Percentiles rank a stretch among this genome's conserved stretches.
Conservation (phyloP, 179 eudicot species). For the Sideroxylon spinosum region DNA sequence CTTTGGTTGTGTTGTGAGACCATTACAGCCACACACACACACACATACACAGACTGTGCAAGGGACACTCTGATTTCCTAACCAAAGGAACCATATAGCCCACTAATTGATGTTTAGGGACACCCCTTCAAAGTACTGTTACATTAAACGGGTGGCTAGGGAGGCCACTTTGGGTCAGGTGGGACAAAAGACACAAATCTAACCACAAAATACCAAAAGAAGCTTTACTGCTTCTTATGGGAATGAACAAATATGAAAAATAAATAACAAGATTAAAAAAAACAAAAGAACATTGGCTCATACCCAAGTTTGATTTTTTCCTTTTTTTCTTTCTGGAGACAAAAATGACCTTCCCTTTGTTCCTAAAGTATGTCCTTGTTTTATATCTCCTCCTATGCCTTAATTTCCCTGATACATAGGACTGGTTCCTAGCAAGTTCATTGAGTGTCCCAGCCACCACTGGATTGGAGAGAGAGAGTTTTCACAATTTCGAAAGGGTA, state of each 20-base stretch:
- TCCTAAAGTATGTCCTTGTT: neutral
- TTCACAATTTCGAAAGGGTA: neutral
- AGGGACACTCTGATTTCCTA: neutral
- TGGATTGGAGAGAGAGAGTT: neutral
- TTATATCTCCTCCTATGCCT: neutral
- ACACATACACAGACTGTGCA: neutral
- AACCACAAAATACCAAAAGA: constrained; percentile 14
- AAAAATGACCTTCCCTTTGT: neutral
- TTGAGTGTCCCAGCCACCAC: neutral
- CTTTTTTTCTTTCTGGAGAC: neutral
- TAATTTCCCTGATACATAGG: no score
- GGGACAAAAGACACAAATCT: constrained; percentile 14
- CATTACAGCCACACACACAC: no score
- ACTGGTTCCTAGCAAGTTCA: neutral
- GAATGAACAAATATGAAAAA: neutral
- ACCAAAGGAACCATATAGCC: neutral
- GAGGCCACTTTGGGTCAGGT: constrained; percentile 9
- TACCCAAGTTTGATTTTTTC: neutral
- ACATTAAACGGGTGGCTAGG: neutral
- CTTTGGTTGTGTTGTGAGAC: no score
- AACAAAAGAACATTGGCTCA: no score
- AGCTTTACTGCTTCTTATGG: constrained; percentile 15
- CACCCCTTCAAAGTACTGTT: neutral
- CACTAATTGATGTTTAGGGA: neutral
- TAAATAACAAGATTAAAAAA: neutral